Base-by-base conservation (phyloP, 163 green algal genomes). In the Chloroidium sp. region DNA sequence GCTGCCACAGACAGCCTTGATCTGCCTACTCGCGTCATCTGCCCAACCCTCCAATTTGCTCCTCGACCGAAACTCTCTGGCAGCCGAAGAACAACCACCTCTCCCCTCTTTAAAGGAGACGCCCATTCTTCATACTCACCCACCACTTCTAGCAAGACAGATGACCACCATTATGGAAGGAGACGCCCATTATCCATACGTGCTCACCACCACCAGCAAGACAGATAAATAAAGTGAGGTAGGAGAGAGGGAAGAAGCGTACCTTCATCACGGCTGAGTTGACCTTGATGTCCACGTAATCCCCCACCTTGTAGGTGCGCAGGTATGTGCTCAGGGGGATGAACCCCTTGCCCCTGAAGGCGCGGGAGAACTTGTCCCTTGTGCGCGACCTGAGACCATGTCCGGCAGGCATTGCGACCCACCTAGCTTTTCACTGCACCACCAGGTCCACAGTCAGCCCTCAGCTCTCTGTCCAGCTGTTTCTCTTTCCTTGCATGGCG, bases 261-360 rank as follows among this genome's bases (percentile, higher is more conserved):
- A 96, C 93, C 94, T 97, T 97, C 82, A 98, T 94, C 80, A 98
- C 91, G 62, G 93, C 91, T 79, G 87, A 88, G 86, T 98, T 98
- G 77, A 97, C 95, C 88, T 98, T 98, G 88, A 99, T 96, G 91
- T 98, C 96, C n/a, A 99, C 95, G 88, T 96, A 97, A 89, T 99
- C 95, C 62, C 96, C 96, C 69, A 99, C 79, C 90, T 95, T 97
- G 91, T 96, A 99, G 79, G 80, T 95, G 75, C 93, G 93, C 89
- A 99, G 91, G 92, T 99, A 99, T 4, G 88, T 94, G 77, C 90
- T 91, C 4, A 99, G 84, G 62, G 91, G 89, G 86, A 98, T 97
- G 89, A 92, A 95, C 69, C 96, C 96, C 84, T 98, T 93, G 81
- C 93, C 84, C 62, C 94, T 84, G 84, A 93, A 94, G 62, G 87